Evolutionary conservation across 2,329 filamentous ascomycete genomes (phyloP).

Genomic region (Coniochaeta ligniaria): DNA sequence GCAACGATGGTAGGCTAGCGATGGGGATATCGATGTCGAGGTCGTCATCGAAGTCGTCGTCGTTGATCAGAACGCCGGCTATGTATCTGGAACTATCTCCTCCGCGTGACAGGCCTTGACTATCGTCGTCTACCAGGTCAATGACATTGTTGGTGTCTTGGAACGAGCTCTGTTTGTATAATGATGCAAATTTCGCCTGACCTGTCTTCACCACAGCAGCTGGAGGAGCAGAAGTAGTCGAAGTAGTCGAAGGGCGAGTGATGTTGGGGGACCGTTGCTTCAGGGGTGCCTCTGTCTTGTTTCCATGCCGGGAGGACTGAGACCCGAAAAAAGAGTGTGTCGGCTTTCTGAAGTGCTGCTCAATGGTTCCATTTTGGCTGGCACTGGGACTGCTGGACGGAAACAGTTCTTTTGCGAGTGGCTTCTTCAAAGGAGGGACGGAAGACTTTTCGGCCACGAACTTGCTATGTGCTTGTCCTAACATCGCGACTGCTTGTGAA

Average conservation of each 20-base stretch:
- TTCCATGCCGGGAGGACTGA: constrained; percentile 13
- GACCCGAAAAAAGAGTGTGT: constrained; percentile 17
- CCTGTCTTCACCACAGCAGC: constrained; percentile 15
- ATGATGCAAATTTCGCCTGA: constrained; percentile 24
- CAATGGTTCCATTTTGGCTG: constrained; percentile 36
- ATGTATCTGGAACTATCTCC: constrained; percentile 7
- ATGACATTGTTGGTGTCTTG: constrained; percentile 28
- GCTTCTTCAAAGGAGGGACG: constrained; percentile 19
- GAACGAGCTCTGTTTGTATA: constrained; percentile 44
- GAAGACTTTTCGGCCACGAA: constrained; percentile 30
- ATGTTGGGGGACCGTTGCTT: constrained; percentile 26
- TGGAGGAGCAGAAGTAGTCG: background rate
- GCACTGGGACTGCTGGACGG: constrained; percentile 47
- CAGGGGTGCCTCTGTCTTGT: constrained; percentile 16
- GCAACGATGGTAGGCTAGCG: constrained; percentile 26
- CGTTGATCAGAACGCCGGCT: constrained; percentile 54
- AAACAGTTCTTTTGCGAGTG: constrained; percentile 45
- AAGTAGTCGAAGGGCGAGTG: constrained; percentile 6
- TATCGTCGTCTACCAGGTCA: constrained; percentile 23
- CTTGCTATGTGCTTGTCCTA: constrained; percentile 16
- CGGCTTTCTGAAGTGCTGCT: constrained; percentile 41
- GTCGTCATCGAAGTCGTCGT: constrained; percentile 82
- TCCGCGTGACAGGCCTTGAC: constrained; percentile 13
- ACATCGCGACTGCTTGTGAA: constrained; percentile 19
- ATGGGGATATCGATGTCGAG: constrained; percentile 56